Evolutionary conservation across 1,139 yeast species (phyloP).

Genomic region (Taiozyma sp.): DNA sequence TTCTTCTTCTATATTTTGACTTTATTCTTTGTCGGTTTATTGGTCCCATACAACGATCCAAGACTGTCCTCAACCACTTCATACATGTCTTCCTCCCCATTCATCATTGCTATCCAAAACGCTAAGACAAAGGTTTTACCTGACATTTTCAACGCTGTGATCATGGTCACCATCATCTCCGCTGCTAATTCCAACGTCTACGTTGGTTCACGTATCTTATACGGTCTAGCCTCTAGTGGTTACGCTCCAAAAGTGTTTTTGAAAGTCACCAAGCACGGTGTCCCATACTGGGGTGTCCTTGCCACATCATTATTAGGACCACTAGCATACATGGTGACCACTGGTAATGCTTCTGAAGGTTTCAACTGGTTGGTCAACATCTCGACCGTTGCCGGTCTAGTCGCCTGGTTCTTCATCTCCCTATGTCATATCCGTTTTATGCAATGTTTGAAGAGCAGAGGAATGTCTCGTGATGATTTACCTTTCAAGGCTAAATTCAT

Average conservation of each 20-base stretch:
- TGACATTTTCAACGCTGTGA: slow-evolving; percentile 72
- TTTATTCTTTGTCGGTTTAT: slow-evolving; percentile 74
- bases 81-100: slow-evolving; percentile 69
- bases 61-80: slow-evolving; percentile 39
- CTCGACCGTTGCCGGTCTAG: slow-evolving; percentile 71
- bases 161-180: slow-evolving; percentile 62
- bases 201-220: slow-evolving; percentile 70
- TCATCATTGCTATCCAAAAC: slow-evolving; percentile 58
- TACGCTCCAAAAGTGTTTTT: slow-evolving; percentile 57
- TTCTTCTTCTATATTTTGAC: slow-evolving; percentile 76
- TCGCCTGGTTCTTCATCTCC: slow-evolving; percentile 70
- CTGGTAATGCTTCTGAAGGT: slow-evolving; percentile 56
- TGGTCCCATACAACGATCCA: slow-evolving; percentile 76
- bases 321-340: slow-evolving; percentile 60
- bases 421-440: slow-evolving; percentile 65
- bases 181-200: slow-evolving; percentile 84
- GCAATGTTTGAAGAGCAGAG: slow-evolving; percentile 52
- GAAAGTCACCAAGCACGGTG: slow-evolving; percentile 56
- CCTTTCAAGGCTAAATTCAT: slow-evolving; percentile 67
- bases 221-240: slow-evolving; percentile 57
- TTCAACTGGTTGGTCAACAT: slow-evolving; percentile 84
- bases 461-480: slow-evolving; percentile 57
- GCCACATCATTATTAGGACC: slow-evolving; percentile 59
- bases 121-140: slow-evolving; percentile 69
- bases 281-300: slow-evolving; percentile 58